Evolutionary conservation across 2,329 filamentous ascomycete species (phyloP), one percentile per base, ranked within the genome.

Genomic region (Ploettnerulaceae sp.): DNA sequence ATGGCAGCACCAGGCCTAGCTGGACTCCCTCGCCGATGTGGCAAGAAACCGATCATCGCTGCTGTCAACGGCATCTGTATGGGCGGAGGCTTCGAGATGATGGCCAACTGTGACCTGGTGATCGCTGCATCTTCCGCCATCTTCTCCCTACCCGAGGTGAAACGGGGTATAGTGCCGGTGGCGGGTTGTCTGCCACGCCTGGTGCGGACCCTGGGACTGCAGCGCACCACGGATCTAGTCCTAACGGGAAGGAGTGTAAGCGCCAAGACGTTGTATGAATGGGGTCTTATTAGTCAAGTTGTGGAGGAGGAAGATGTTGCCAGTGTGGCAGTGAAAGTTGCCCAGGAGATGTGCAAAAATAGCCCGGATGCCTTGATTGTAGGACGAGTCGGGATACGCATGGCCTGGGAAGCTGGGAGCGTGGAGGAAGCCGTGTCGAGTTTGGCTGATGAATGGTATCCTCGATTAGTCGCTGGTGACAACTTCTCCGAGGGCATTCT

Each of bases 81-180:
- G 34, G 86, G 86, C 31, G 86, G 86, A 43, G 86, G 85, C 2
- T 82, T 86, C 65, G 86, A 91, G 69, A 87, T 89, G 68, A 74
- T 79, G 7, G 69, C 84, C 42, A 88, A 89, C 66, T 77, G 75
- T 53, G 87, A 93, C 68, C 67, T 91, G 48, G 74, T 89, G 2
- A 64, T 90, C 21, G 84, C 84, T 2, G 68, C 73, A 1, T 62
- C 67, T 3, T 60, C 63, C 11, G 83, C 84, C 0, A 68, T 66
- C 20, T 89, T 90, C 60, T 77, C 75, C 1, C 70, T 90, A 4
- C 85, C 86, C 0, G 86, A 89, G 66, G 82, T 84, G 2, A 78
- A 76, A 49, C 73, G 81, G 40, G 85, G 86, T 5, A 83, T 89
- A 5, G 77, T 84, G 3, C 81, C 85, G 21, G 71, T 86, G 1